These are phyloP conservation scores for Asterella californica DNA, from an alignment of 225 moss, liverwort and hornwort species.

Conservation along the genomic window DNA sequence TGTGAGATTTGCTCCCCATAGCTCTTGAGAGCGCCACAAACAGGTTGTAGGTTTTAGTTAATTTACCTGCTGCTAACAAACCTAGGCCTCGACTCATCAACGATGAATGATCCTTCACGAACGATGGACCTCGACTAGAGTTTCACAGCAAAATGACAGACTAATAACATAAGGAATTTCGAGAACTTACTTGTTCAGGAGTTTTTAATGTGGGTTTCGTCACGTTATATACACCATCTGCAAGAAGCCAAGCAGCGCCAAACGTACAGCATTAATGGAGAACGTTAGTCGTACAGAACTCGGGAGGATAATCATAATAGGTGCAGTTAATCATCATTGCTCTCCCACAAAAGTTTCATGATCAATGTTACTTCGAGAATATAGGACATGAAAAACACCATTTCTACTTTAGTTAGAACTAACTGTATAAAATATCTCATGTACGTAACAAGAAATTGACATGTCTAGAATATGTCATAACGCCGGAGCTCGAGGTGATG, in stretches of 20 bases:
- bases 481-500: too few species aligned
- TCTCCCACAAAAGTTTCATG: neutral
- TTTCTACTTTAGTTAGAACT: neutral
- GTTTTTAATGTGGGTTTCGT: neutral
- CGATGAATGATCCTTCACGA: too few species aligned
- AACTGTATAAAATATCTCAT: neutral
- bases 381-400: neutral
- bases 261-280: neutral
- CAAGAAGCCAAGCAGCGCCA: neutral
- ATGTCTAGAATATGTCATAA: neutral
- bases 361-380: too few species aligned
- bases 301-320: neutral
- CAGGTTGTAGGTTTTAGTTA: too few species aligned
- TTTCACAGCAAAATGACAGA: too few species aligned
- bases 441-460: neutral
- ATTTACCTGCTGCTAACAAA: too few species aligned
- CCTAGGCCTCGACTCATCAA: too few species aligned
- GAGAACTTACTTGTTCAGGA: neutral
- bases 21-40: too few species aligned
- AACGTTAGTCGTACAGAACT: neutral
- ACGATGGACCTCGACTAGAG: too few species aligned
- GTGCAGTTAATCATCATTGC: neutral
- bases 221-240: neutral
- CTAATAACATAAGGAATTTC: too few species aligned
- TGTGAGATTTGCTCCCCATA: too few species aligned